These are phyloP conservation scores for Camptophora hylomeconis DNA, from an alignment of 2,329 filamentous ascomycete genomes.

Conservation along the genomic window DNA sequence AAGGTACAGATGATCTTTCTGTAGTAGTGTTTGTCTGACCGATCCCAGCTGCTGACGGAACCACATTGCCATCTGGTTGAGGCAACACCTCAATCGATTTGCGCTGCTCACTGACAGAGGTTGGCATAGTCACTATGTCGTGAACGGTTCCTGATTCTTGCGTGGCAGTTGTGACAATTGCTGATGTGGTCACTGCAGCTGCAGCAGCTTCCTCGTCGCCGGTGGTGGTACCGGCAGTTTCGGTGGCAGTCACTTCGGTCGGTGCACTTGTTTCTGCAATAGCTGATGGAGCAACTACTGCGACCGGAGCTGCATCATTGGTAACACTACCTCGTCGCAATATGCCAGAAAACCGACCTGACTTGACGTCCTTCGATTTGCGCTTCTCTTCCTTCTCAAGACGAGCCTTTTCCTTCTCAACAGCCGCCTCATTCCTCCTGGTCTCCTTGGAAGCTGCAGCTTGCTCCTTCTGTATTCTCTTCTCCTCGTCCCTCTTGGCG, in stretches of 20 bases:
- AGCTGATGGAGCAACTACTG: slow-evolving; percentile 6
- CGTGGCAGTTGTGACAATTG: slow-evolving; percentile 3
- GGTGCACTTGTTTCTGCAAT: slow-evolving; percentile 2
- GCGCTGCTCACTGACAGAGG: no score
- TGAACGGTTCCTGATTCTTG: slow-evolving; percentile 9
- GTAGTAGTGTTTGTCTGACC: no score
- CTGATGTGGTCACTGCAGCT: slow-evolving; percentile 1
- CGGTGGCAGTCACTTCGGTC: background rate
- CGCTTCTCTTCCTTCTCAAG: slow-evolving; percentile 12
- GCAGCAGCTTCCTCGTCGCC: slow-evolving; percentile 4
- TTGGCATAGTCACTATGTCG: slow-evolving; percentile 9
- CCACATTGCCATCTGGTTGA: no score
- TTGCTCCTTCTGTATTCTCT: slow-evolving; percentile 11
- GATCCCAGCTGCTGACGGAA: slow-evolving; percentile 6
- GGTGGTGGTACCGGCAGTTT: slow-evolving; percentile 1
- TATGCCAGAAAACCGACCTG: slow-evolving; percentile 2
- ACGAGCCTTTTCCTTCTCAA: slow-evolving; percentile 7
- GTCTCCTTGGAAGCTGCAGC: slow-evolving; percentile 9
- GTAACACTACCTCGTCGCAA: slow-evolving; percentile 5
- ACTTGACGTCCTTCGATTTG: slow-evolving; percentile 6
- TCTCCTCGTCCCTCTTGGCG: slow-evolving; percentile 14
- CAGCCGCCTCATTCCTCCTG: slow-evolving; percentile 3
- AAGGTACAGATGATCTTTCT: no score
- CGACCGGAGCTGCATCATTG: slow-evolving; percentile 4
- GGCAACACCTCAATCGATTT: no score